Conservation (phyloP, 2,329 filamentous ascomycete species). For the Seiridium unicorne region DNA sequence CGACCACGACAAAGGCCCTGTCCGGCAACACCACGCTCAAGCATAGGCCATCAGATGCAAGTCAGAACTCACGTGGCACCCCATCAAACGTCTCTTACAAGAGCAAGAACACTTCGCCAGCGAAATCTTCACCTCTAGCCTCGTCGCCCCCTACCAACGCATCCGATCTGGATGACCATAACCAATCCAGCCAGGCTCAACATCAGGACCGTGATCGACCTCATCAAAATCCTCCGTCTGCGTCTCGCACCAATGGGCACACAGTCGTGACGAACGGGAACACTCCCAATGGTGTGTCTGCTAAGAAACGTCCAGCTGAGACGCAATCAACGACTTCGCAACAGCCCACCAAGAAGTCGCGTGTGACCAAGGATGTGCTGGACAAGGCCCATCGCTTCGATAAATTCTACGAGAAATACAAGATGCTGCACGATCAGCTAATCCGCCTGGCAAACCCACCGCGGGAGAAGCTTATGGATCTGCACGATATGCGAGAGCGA, state of each 20-base stretch:
- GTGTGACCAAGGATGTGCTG: slow-evolving; percentile 47
- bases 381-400: slow-evolving; percentile 56
- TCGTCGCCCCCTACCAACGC: slow-evolving; percentile 65
- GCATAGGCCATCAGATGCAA: slow-evolving; percentile 47
- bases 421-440: slow-evolving; percentile 55
- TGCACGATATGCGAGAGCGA: slow-evolving; percentile 53
- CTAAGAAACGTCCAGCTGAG: slow-evolving; percentile 43
- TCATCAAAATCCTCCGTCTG: neutral
- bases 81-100: slow-evolving; percentile 42
- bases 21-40: slow-evolving; percentile 33
- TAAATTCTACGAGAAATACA: slow-evolving; percentile 54
- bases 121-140: slow-evolving; percentile 64
- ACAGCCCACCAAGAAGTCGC: slow-evolving; percentile 36
- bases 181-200: slow-evolving; percentile 27
- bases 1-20: slow-evolving; percentile 21
- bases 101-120: slow-evolving; percentile 55
- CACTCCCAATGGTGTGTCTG: slow-evolving; percentile 12
- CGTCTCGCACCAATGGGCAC: slow-evolving; percentile 12
- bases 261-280: slow-evolving; percentile 14
- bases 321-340: slow-evolving; percentile 25
- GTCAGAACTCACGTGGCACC: slow-evolving; percentile 43
- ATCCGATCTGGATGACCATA: slow-evolving; percentile 55
- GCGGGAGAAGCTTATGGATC: slow-evolving; percentile 45
- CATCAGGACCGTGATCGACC: neutral
- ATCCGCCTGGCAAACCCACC: slow-evolving; percentile 47